phyloP scores from a whole-genome alignment of 2,329 filamentous ascomycete species.

The Apiospora saccharicola region DNA sequence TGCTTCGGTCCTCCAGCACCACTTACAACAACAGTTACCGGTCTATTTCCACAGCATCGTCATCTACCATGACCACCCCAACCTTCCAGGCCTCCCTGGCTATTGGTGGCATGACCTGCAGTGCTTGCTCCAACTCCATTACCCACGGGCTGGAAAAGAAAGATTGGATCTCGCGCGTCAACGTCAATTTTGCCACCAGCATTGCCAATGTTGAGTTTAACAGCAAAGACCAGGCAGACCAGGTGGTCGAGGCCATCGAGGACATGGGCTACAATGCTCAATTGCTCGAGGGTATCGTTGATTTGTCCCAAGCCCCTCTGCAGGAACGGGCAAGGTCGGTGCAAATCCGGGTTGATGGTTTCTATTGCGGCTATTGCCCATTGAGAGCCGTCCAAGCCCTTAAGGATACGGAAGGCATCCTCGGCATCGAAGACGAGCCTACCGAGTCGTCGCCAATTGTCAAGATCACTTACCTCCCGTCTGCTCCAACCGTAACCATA shows the following conservation, averaged over 20 bases:
- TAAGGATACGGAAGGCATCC: conserved; percentile 55
- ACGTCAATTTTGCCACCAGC: conserved; percentile 72
- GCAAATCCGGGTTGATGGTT: conserved; percentile 72
- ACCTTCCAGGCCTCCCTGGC: conserved; percentile 50
- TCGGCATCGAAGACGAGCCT: conserved; percentile 62
- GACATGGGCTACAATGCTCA: conserved; percentile 72
- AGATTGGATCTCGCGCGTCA: conserved; percentile 64
- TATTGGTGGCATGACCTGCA: conserved; percentile 78
- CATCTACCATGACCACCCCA: background rate
- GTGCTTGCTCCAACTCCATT: conserved; percentile 71
- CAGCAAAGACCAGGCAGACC: conserved; percentile 53
- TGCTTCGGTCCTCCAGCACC: background rate
- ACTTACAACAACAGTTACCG: background rate
- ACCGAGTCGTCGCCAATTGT: conserved; percentile 71
- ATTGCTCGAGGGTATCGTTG: conserved; percentile 56
- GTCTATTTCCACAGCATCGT: background rate
- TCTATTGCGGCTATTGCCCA: conserved; percentile 79
- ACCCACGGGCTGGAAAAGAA: conserved; percentile 64
- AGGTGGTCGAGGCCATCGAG: conserved; percentile 62
- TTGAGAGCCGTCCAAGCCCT: conserved; percentile 63
- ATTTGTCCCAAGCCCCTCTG: conserved; percentile 41
- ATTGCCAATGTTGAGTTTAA: conserved; percentile 68
- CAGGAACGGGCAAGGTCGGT: conserved; percentile 57
- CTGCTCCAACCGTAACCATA: conserved; percentile 74
- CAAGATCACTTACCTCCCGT: conserved; percentile 73